These are phyloP conservation scores for Coniella lustricola DNA, from an alignment of 2,329 filamentous ascomycete genomes.

Conservation along the genomic window DNA sequence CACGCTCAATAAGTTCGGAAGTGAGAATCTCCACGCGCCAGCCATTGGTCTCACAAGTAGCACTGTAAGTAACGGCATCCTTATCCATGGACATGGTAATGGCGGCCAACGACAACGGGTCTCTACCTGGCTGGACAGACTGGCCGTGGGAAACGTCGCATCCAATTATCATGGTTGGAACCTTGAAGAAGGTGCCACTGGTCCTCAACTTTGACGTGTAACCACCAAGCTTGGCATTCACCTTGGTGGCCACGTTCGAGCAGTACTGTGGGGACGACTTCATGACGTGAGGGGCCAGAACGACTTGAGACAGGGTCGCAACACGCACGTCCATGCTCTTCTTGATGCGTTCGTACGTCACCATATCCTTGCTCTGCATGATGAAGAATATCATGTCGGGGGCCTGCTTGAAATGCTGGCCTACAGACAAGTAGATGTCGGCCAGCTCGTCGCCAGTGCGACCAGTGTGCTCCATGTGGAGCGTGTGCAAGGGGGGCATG, in stretches of 20 bases:
- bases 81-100: constrained; percentile 76
- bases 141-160: constrained; percentile 83
- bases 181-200: constrained; percentile 36
- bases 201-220: constrained; percentile 49
- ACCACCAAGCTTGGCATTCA: constrained; percentile 92
- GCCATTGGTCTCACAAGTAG: constrained; percentile 76
- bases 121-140: constrained; percentile 49
- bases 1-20: constrained; percentile 54
- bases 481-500: constrained; percentile 29
- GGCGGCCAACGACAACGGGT: constrained; percentile 67
- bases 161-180: constrained; percentile 76
- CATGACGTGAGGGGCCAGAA: constrained; percentile 63
- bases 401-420: constrained; percentile 43
- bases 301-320: constrained; percentile 74
- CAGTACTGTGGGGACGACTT: constrained; percentile 75
- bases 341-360: constrained; percentile 79
- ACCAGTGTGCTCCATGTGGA: constrained; percentile 21
- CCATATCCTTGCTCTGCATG: constrained; percentile 61
- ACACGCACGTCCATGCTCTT: constrained; percentile 80
- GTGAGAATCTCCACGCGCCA: constrained; percentile 73
- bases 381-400: constrained; percentile 79
- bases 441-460: constrained; percentile 47
- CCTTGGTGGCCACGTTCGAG: constrained; percentile 92
- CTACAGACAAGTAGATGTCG: constrained; percentile 47
- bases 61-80: constrained; percentile 67